Evolutionary conservation across 495 filamentous ascomycete genomes (phyloP), one percentile per base, ranked within the genome.

Genomic region (Penicillium steckii): DNA sequence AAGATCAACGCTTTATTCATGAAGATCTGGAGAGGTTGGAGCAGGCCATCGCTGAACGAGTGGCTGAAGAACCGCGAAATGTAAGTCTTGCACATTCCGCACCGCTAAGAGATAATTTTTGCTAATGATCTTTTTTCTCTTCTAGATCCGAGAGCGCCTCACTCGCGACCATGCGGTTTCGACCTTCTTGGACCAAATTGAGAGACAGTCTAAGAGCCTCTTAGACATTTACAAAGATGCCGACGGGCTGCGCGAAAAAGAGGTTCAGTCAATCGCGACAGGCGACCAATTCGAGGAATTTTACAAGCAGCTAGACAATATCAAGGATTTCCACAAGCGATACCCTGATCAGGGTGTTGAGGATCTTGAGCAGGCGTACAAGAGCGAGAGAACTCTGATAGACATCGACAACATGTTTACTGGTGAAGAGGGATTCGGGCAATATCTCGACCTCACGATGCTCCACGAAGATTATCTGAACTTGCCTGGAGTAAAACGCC

Each of bases 301-400:
- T 70, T 92, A 95, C 72, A 89, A 86, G 50, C 89, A 95, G 60
- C 71, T 96, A 4, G 70, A 78, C 46, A 80, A 83, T 2, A 89
- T 95, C 64, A 95, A 90, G 58, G 83, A 88, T 41, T 95, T 92
- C 61, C 91, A 97, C 70, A 82, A 86, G 44, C 84, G 85, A 53
- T 97, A 98, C 56, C 95, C 92, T 0, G 95, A 95, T 67, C 90
- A 96, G 63, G 92, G 87, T 2, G 89, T 95, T 23, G 95, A 97
- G 67, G 96, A 97, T 62, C 83, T 97, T 10, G 94, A 98, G 72
- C 80, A 85, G 50, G 90, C 91, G 51, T 97, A 98, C 71, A 87
- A 90, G 70, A 85, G 85, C 33, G 82, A 76, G 15, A 73, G 68
- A 19, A 64, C 76, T 17, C 73, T 75, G 1, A 80, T 77, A 55